These are phyloP conservation scores for Craterostigma plantagineum DNA, from an alignment of 257 asterid genomes.

Conservation along the genomic window DNA sequence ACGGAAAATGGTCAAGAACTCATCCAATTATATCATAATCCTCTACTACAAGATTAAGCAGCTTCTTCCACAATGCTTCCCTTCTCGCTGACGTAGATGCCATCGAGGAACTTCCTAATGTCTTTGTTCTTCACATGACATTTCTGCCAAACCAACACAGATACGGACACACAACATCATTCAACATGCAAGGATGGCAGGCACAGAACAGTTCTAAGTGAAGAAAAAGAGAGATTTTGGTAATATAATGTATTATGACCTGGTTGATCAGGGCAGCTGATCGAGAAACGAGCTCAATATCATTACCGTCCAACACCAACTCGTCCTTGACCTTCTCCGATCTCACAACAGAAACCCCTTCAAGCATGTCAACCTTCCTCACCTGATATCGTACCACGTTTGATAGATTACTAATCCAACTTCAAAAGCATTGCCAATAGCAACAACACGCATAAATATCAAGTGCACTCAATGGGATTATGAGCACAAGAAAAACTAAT, in stretches of 20 bases:
- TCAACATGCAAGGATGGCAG: background rate
- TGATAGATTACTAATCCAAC: too few species aligned
- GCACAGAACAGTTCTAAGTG: background rate
- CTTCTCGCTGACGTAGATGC: slow-evolving; percentile 81
- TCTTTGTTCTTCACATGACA: slow-evolving; percentile 94
- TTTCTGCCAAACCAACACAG: slow-evolving; percentile 30
- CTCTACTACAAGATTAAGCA: slow-evolving; percentile 5
- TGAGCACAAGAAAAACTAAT: too few species aligned
- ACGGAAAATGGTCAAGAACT: too few species aligned
- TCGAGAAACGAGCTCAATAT: slow-evolving; percentile 40
- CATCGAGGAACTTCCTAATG: slow-evolving; percentile 73
- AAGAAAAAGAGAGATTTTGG: background rate
- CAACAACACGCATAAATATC: too few species aligned
- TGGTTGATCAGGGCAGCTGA: slow-evolving; percentile 40
- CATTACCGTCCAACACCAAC: slow-evolving; percentile 30
- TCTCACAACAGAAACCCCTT: slow-evolving; percentile 29
- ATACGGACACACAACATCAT: too few species aligned
- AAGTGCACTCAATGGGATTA: too few species aligned
- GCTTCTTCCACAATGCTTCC: slow-evolving; percentile 50
- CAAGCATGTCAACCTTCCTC: slow-evolving; percentile 50
- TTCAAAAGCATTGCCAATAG: too few species aligned
- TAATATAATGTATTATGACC: slow-evolving; percentile 7
- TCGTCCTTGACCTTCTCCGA: slow-evolving; percentile 52
- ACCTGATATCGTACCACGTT: slow-evolving; percentile 17
- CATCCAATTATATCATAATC: too few species aligned